Percentiles rank a stretch among this genome's conserved stretches.
phyloP scores from a whole-genome alignment of 148 eudicot genomes.

The Fagopyrum tataricum region DNA sequence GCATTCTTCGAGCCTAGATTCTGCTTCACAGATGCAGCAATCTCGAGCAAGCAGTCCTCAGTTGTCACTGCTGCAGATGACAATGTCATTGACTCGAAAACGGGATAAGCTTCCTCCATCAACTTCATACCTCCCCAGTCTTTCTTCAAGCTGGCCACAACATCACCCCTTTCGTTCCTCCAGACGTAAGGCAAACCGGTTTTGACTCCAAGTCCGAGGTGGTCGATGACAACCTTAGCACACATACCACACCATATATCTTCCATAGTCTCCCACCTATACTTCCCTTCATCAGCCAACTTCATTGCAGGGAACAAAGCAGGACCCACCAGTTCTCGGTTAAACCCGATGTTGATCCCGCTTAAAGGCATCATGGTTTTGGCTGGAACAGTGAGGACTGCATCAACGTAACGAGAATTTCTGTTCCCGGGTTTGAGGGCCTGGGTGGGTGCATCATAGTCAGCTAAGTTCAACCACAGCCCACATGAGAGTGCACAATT shows the following conservation, averaged over 20 bases:
- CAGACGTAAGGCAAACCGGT: constrained; percentile 85
- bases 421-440: constrained; percentile 68
- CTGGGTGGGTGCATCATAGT: constrained; percentile 94
- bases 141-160: constrained; percentile 77
- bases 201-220: constrained; percentile 72
- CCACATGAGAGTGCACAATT: constrained; percentile 85
- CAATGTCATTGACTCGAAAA: constrained; percentile 57
- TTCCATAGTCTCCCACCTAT: constrained; percentile 95
- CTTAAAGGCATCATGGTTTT: constrained; percentile 72
- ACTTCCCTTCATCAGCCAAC: constrained; percentile 70
- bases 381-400: constrained; percentile 72
- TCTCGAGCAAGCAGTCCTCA: constrained; percentile 75
- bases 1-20: constrained; percentile 42
- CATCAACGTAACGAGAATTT: constrained; percentile 76
- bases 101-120: constrained; percentile 82
- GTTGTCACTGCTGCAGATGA: constrained; percentile 49
- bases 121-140: constrained; percentile 93
- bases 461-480: constrained; percentile 86
- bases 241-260: constrained; percentile 89
- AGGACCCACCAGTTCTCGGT: constrained; percentile 75
- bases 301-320: constrained; percentile 72
- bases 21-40: constrained; percentile 62
- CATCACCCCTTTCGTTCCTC: constrained; percentile 86
- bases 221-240: constrained; percentile 70
- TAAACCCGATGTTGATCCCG: constrained; percentile 77